Base-by-base conservation (phyloP, 2,329 filamentous ascomycete genomes). In the Ophioceras dolichostomum region DNA sequence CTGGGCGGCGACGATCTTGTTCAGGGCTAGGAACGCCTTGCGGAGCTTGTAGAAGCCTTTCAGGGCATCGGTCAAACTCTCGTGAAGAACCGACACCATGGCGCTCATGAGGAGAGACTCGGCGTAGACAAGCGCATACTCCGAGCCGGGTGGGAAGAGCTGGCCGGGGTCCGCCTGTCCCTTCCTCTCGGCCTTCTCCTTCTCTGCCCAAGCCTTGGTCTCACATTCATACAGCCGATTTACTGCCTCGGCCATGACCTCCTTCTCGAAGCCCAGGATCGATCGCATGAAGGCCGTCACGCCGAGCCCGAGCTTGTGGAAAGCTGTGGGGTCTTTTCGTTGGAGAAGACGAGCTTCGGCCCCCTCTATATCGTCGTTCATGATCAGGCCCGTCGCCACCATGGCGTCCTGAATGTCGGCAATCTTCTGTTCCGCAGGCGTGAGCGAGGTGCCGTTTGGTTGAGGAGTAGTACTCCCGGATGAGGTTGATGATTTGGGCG, bases 1-100 rank as follows among this genome's bases (percentile, higher is more conserved):
- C 58, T 94, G 88, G 24, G 79, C 73, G 42, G 82, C 72, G 52
- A 88, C 69, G 39, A 98, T 83, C 9, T 69, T 70, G 49, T 94
- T 83, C 4, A 98, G 65, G 0, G 86, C 81, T 28, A 86, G 64
- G 50, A 83, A 96, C 0, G 89, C 89, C 55, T 93, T 94, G 43
- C 89, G 72, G 47, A 96, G 60, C 58, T 91, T 94, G 54, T 94
- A 93, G 52, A 96, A 96, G 5, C 86, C 86, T 58, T 81, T 86
- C 56, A 96, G 74, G 13, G 79, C 86, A 56, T 96, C 91, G 0
- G 88, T 89, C 49, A 96, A 61, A 53, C 84, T 94, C 62, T 96
- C 91, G 46, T 93, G 93, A 48, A 96, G 63, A 13, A 96, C 84
- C 1, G 78, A 85, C 1, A 95, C 78, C 1, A 98, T 80, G 1